Conservation (phyloP, 768 basidiomycete species). For the Baorangia bicolor region DNA sequence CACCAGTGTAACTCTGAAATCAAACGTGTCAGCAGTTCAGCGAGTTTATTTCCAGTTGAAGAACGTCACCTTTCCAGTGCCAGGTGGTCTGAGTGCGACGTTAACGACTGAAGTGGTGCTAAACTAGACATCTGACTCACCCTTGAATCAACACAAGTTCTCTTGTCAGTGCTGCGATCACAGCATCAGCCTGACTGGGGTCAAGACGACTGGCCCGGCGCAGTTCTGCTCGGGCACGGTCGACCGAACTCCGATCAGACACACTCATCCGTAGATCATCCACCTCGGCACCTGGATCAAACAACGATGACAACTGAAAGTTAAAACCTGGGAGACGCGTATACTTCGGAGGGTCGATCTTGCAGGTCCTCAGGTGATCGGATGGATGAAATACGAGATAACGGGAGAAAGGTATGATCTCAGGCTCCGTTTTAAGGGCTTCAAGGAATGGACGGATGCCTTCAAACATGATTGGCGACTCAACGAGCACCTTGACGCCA, state of each 20-base stretch:
- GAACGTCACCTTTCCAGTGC: constrained; percentile 65
- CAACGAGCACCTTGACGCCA: constrained; percentile 45
- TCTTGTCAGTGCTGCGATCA: constrained; percentile 57
- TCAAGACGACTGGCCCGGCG: constrained; percentile 55
- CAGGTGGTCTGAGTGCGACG: constrained; percentile 55
- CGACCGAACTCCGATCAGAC: constrained; percentile 44
- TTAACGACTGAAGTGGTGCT: neutral
- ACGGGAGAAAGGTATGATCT: constrained; percentile 51
- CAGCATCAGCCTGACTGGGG: constrained; percentile 66
- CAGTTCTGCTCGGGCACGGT: constrained; percentile 46
- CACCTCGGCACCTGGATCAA: constrained; percentile 40
- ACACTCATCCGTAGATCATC: constrained; percentile 42
- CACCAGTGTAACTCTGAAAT: constrained; percentile 60
- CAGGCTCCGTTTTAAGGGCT: constrained; percentile 56
- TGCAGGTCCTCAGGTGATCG: constrained; percentile 32
- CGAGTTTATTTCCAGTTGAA: neutral
- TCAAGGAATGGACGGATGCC: constrained; percentile 67
- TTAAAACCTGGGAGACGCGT: constrained; percentile 51
- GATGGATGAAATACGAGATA: constrained; percentile 49
- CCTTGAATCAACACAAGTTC: constrained; percentile 74
- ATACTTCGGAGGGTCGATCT: constrained; percentile 54
- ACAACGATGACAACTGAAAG: constrained; percentile 56
- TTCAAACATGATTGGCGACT: constrained; percentile 66
- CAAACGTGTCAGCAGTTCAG: neutral
- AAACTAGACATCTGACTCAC: constrained; percentile 33